Conservation (phyloP, 495 filamentous ascomycete genomes). For the Aspergillus conjunctus region DNA sequence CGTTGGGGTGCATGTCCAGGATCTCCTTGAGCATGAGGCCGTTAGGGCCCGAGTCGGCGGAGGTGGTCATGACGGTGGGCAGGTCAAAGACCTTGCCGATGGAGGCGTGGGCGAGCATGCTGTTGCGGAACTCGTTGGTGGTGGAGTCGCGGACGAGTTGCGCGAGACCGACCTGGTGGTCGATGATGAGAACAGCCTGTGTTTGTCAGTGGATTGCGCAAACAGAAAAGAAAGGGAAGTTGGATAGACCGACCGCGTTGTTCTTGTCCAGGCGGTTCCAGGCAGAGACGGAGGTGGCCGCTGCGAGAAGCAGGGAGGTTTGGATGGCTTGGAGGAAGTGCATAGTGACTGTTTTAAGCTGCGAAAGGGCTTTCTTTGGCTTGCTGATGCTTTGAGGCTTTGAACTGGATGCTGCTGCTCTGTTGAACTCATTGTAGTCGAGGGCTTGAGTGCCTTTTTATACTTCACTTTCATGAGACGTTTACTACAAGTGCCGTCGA, state of each 20-base stretch:
- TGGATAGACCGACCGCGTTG: slow-evolving; percentile 46
- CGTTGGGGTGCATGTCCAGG: slow-evolving; percentile 64
- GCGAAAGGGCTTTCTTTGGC: not conserved
- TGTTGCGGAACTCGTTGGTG: slow-evolving; percentile 62
- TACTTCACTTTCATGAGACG: not conserved
- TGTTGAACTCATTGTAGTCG: not conserved
- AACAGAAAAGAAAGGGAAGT: not conserved
- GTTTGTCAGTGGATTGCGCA: not conserved
- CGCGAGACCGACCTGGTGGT: slow-evolving; percentile 72
- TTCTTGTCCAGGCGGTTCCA: slow-evolving; percentile 57
- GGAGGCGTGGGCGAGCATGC: slow-evolving; percentile 68
- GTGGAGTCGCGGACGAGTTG: slow-evolving; percentile 65
- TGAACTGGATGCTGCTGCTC: not conserved
- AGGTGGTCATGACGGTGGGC: slow-evolving; percentile 71
- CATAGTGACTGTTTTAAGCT: not conserved
- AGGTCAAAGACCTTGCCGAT: slow-evolving; percentile 68
- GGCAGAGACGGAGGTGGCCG: slow-evolving; percentile 24
- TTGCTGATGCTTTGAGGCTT: not conserved
- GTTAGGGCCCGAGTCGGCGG: slow-evolving; percentile 64
- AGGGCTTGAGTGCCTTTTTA: not conserved
- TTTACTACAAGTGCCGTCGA: no score
- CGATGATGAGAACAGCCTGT: slow-evolving; percentile 63
- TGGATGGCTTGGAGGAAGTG: slow-evolving; percentile 11
- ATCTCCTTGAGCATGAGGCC: slow-evolving; percentile 73
- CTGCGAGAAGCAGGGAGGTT: slow-evolving; percentile 12